Evolutionary conservation across 2,329 filamentous ascomycete species (phyloP), one percentile per base, ranked within the genome.

Genomic region (Xylariaceae sp.): DNA sequence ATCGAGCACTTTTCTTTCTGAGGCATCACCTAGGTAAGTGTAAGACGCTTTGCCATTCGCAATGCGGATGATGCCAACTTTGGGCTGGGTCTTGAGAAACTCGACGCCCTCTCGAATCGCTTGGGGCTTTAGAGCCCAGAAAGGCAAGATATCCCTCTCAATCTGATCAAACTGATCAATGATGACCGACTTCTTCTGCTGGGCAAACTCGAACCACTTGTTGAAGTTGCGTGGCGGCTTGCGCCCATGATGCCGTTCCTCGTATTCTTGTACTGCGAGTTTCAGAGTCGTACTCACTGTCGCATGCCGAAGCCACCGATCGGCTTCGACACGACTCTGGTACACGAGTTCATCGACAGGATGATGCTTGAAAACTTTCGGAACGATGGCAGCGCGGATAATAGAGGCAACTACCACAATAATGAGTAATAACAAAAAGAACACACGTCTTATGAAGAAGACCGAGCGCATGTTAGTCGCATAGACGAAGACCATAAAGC

Each of bases 111-210:
- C 80, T 49, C 89, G 81, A 42, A 96, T 85, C 4, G 83, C 83
- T 17, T 80, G 76, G 2, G 90, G 90, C 15, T 84, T 75, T 57
- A 95, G 68, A 1, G 82, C 85, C 89, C 89, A 92, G 69, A 95
- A 96, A 0, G 90, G 90, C 2, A 85, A 76, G 2, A 96, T 74
- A 62, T 90, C 86, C 57, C 86, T 80, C 65, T 89, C 86, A 57
- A 96, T 91, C 52, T 88, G 89, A 65, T 89, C 86, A 66, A 90
- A 96, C 63, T 89, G 85, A 67, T 96, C 92, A 57, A 94, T 85
- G 55, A 96, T 77, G 55, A 84, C 77, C 0, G 92, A 88, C 0
- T 82, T 80, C 59, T 81, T 84, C n/a, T 82, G 77, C 62, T 82
- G 83, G 4, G 91, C 90, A 68, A 89, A 91, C 17, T 87, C 80